phyloP scores from a whole-genome alignment of 306 rosid genomes.

The Malus asiatica region DNA sequence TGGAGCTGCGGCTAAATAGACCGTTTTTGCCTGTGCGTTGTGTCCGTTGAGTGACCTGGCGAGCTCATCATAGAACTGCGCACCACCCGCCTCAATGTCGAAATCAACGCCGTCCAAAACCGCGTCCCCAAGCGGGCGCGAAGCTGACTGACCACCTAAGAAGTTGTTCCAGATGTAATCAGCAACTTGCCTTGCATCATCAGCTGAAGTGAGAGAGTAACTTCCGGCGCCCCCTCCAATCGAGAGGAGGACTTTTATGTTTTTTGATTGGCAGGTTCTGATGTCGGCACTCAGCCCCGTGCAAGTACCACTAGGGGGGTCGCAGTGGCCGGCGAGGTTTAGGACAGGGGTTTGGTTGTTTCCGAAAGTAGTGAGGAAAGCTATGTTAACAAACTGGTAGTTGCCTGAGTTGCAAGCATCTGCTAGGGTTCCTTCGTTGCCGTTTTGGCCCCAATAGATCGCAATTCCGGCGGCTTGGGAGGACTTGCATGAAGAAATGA shows the following conservation, averaged over 20 bases:
- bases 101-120: slow-evolving; percentile 57
- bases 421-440: slow-evolving; percentile 36
- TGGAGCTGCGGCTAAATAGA: slow-evolving; percentile 47
- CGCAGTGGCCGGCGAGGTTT: slow-evolving; percentile 45
- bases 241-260: slow-evolving; percentile 53
- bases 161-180: slow-evolving; percentile 47
- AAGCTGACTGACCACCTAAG: slow-evolving; percentile 38
- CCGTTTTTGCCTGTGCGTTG: slow-evolving; percentile 15
- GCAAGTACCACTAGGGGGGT: slow-evolving; percentile 23
- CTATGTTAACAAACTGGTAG: slow-evolving; percentile 61
- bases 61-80: slow-evolving; percentile 31
- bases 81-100: slow-evolving; percentile 36
- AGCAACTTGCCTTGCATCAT: slow-evolving; percentile 33
- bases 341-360: slow-evolving; percentile 25
- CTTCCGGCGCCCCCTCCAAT: slow-evolving; percentile 39
- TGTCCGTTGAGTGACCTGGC: slow-evolving; percentile 25
- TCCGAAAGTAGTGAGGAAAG: slow-evolving; percentile 46
- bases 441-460: slow-evolving; percentile 56
- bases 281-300: slow-evolving; percentile 22
- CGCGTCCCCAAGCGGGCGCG: slow-evolving; percentile 48
- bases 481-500: slow-evolving; percentile 16
- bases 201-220: slow-evolving; percentile 42
- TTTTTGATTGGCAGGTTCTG: slow-evolving; percentile 31
- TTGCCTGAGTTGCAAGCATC: slow-evolving; percentile 47
- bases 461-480: slow-evolving; percentile 40